Base-by-base conservation (phyloP, 108 stramenopile species). In the Cyclotella cryptica region DNA sequence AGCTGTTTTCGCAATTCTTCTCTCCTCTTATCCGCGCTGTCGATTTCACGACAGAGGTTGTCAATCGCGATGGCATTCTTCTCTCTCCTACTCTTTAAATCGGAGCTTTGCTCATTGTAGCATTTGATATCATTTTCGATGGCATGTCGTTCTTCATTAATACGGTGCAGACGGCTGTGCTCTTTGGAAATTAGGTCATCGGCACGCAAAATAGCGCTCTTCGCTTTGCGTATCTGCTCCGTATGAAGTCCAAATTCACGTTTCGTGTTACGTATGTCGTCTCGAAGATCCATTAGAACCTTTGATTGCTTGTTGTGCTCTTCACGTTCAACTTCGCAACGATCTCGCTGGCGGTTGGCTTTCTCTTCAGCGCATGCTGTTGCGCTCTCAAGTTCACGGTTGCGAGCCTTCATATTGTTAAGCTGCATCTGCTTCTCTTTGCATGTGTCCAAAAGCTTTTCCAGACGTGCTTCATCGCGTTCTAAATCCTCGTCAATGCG, bases 311-410 rank as follows among this genome's bases (percentile, higher is more conserved):
- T 39, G 49, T 58, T 67, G 22, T 76, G 52, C 17, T 40, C 66
- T 40, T 66, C 47, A 27, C 66, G 22, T 14, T 44, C 65, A 29
- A 21, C 26, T 21, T 66, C 66, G 3, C 65, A 76, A 24, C 46
- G 22, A 49, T 63, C 44, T 27, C 57, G 62, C 24, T 40, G 39
- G 19, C 57, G 9, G 21, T 53, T 15, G 10, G 44, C 55, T 10
- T 47, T 28, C 19, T 43, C 54, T 58, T 76, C 66, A 27, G 42
- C 46, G 19, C 41, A 15, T 28, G 18, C 27, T 44, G 44, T 39
- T 44, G 62, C 10, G 3, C 5, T n/a, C 39, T 76, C 75, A 15
- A 76, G 65, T 55, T 19, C 27, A n/a, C 54, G 75, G 67, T 76
- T 67, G 21, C 53, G 11, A 40, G 40, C 44, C 41, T 76, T 22